These are phyloP conservation scores for Arthrobotrys sinensis DNA, from an alignment of 2,329 filamentous ascomycete species.

Conservation along the genomic window DNA sequence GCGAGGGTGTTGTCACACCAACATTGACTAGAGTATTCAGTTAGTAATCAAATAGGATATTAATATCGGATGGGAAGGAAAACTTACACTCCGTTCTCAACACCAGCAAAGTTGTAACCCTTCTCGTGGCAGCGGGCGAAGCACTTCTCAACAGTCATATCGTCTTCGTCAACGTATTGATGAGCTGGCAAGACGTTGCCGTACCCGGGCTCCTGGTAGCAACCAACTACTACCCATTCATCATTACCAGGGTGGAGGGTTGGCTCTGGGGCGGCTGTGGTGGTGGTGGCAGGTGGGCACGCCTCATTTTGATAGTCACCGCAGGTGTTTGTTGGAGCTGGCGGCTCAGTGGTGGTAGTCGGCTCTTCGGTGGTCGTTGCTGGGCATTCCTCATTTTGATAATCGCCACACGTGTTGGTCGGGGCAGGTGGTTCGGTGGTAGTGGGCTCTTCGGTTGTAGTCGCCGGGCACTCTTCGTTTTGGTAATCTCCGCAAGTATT, in stretches of 20 bases:
- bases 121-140: conserved; percentile 13
- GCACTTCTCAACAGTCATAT: conserved; percentile 37
- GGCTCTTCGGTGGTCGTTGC: too few relatives aligned
- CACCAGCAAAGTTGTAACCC: conserved; percentile 36
- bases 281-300: too few relatives aligned
- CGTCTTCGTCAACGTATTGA: not conserved
- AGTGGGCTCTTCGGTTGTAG: too few relatives aligned
- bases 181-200: conserved; percentile 7
- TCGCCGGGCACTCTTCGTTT: too few relatives aligned
- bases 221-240: conserved; percentile 16
- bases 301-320: not conserved
- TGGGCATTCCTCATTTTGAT: too few relatives aligned
- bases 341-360: too few relatives aligned
- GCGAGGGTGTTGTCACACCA: conserved; percentile 34
- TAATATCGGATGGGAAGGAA: not conserved
- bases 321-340: conserved; percentile 24
- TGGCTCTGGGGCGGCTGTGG: not conserved
- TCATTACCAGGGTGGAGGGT: conserved; percentile 23
- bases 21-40: conserved; percentile 35
- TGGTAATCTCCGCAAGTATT: too few relatives aligned
- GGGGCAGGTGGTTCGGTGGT: too few relatives aligned
- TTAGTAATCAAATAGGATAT: conserved; percentile 3
- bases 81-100: conserved; percentile 37
- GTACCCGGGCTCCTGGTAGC: conserved; percentile 25
- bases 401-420: too few relatives aligned